Evolutionary conservation across 2,329 filamentous ascomycete genomes (phyloP).

Genomic region (Talaromyces sp.): DNA sequence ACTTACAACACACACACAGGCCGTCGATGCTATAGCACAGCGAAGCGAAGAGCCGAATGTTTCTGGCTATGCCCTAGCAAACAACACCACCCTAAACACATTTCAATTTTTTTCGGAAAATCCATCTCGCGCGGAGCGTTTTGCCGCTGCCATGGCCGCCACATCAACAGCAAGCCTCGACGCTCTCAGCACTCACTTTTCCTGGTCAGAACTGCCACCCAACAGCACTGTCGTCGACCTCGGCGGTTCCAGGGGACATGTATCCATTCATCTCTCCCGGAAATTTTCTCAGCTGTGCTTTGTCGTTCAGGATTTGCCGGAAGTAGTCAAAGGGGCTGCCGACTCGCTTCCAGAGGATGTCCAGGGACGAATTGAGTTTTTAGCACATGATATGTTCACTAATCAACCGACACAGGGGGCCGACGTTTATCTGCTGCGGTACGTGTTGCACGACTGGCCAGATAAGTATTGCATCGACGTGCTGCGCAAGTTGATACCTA

Average conservation of each 20-base stretch:
- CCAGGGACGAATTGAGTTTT: conserved; percentile 1
- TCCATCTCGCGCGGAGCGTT: conserved; percentile 6
- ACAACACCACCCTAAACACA: conserved; percentile 8
- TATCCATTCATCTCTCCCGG: conserved; percentile 50
- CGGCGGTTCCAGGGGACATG: conserved; percentile 55
- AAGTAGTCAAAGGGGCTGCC: conserved; percentile 14
- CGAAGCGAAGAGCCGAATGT: conserved; percentile 5
- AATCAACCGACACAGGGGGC: conserved; percentile 27
- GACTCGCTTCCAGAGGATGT: neutral
- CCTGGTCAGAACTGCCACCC: neutral
- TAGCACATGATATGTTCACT: conserved; percentile 8
- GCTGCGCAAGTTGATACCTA: conserved; percentile 26
- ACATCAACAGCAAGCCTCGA: conserved; percentile 8
- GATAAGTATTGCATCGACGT: conserved; percentile 34
- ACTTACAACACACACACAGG: neutral
- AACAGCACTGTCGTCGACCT: conserved; percentile 12
- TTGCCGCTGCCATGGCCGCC: conserved; percentile 10
- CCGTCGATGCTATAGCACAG: conserved; percentile 9
- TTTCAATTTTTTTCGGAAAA: conserved; percentile 7
- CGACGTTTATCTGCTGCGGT: conserved; percentile 32
- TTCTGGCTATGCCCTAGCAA: conserved; percentile 10
- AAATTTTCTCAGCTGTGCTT: conserved; percentile 49
- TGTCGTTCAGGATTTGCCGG: conserved; percentile 47
- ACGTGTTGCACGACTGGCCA: conserved; percentile 38
- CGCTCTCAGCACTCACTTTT: conserved; percentile 2